Conservation (phyloP, 2,329 filamentous ascomycete genomes). For the Ascochyta koolunga region DNA sequence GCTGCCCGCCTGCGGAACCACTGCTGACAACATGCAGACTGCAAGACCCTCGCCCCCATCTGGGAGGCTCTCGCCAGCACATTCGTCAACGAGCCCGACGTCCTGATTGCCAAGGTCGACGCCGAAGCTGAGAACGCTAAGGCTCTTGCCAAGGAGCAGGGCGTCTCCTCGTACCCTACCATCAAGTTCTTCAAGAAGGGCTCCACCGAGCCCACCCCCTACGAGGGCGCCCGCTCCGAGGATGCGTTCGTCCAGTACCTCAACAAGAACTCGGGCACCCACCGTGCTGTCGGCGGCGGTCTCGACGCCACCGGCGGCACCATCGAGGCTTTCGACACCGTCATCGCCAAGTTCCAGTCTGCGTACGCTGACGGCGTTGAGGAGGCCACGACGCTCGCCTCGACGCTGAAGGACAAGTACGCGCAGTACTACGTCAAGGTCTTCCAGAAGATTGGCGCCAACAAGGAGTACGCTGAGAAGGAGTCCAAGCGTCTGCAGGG, state of each 20-base stretch:
- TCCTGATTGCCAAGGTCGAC: constrained; percentile 94
- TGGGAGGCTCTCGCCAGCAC: constrained; percentile 88
- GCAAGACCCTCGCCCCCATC: constrained; percentile 88
- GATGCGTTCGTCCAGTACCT: constrained; percentile 77
- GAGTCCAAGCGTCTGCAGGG: constrained; percentile 81
- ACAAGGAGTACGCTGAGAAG: constrained; percentile 80
- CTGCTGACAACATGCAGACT: constrained; percentile 67
- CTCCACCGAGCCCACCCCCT: constrained; percentile 72
- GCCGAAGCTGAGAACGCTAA: constrained; percentile 88
- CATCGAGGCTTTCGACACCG: constrained; percentile 74
- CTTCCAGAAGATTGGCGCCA: constrained; percentile 81
- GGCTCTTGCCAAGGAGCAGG: constrained; percentile 74
- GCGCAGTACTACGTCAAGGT: constrained; percentile 94
- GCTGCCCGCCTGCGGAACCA: background rate
- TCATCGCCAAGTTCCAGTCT: constrained; percentile 74
- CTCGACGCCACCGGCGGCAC: constrained; percentile 82
- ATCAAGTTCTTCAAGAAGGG: constrained; percentile 97
- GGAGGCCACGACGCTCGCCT: constrained; percentile 75
- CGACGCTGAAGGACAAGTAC: constrained; percentile 76
- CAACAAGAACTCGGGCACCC: constrained; percentile 87
- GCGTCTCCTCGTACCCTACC: constrained; percentile 86
- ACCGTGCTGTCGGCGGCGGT: constrained; percentile 80
- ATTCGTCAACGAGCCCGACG: constrained; percentile 76
- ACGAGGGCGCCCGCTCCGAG: constrained; percentile 78
- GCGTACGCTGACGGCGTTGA: constrained; percentile 67